Conservation (phyloP, 192 early-diverging fungal genomes). For the Entomortierella lignicola region DNA sequence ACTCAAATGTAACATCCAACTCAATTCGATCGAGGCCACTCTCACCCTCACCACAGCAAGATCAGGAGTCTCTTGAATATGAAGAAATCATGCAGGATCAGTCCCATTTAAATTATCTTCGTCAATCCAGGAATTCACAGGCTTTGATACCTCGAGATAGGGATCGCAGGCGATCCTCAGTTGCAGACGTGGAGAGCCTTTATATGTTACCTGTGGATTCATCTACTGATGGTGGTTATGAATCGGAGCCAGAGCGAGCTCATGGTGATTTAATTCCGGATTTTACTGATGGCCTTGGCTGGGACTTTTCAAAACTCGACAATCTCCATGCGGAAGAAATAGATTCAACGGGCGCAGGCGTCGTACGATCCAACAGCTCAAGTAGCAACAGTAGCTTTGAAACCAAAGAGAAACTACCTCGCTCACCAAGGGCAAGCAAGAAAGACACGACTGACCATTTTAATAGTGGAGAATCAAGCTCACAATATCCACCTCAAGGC, state of each 20-base stretch:
- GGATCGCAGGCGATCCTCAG: conserved; percentile 37
- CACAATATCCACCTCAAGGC: neutral
- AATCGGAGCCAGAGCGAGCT: conserved; percentile 36
- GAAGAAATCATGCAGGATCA: conserved; percentile 48
- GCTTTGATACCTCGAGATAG: conserved; percentile 18
- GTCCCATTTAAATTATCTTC: conserved; percentile 23
- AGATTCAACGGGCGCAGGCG: neutral
- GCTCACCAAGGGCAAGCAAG: neutral
- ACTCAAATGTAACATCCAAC: conserved; percentile 39
- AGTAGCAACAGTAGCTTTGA: conserved; percentile 26
- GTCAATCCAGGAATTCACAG: conserved; percentile 18
- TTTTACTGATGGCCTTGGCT: conserved; percentile 43
- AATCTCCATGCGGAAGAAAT: conserved; percentile 16
- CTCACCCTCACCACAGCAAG: conserved; percentile 21
- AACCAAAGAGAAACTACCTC: conserved; percentile 1
- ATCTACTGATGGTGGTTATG: conserved; percentile 40
- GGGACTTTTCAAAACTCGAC: conserved; percentile 45
- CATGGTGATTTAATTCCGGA: conserved; percentile 15
- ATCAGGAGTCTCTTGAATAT: conserved; percentile 23
- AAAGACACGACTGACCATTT: too few species aligned
- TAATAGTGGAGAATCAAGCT: neutral
- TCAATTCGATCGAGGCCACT: conserved; percentile 34
- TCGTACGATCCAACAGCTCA: conserved; percentile 40
- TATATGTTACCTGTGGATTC: conserved; percentile 40
- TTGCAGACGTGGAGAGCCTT: conserved; percentile 46